phyloP scores from a whole-genome alignment of 208 protist genomes.

The Leishmania turanica region DNA sequence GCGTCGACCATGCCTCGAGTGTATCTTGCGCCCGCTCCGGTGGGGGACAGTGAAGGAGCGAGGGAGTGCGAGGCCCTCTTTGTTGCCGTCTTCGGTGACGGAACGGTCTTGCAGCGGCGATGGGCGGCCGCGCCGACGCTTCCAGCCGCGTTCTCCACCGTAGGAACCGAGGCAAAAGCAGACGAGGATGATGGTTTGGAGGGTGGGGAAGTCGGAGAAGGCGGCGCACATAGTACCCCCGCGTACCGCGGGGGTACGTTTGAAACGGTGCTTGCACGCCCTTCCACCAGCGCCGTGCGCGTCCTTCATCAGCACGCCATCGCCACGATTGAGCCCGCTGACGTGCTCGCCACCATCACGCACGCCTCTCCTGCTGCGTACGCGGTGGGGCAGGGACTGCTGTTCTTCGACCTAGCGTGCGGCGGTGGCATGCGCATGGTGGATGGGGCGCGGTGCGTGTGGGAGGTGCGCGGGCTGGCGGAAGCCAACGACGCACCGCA shows the following conservation, averaged over 20 bases:
- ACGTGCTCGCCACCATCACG: conserved; percentile 47
- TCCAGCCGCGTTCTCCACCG: neutral
- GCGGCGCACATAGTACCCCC: neutral
- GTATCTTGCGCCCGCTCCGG: conserved; percentile 51
- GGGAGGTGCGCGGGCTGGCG: conserved; percentile 63
- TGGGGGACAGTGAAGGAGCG: neutral
- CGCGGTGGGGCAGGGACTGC: conserved; percentile 74
- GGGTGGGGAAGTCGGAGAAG: neutral
- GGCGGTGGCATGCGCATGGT: conserved; percentile 81
- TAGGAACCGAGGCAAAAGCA: neutral
- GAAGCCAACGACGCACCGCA: conserved; percentile 27
- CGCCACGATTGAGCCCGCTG: conserved; percentile 66
- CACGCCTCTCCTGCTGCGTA: conserved; percentile 33
- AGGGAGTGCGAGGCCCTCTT: conserved; percentile 27
- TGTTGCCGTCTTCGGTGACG: conserved; percentile 76
- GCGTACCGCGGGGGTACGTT: conserved; percentile 23
- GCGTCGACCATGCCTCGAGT: conserved; percentile 66
- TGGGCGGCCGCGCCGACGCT: conserved; percentile 23
- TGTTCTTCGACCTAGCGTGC: conserved; percentile 81
- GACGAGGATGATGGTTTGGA: neutral
- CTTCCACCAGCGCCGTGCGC: conserved; percentile 61
- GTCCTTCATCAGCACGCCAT: conserved; percentile 70
- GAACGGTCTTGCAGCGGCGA: conserved; percentile 62
- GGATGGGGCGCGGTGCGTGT: conserved; percentile 66
- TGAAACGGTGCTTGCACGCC: conserved; percentile 64